Percentiles rank a stretch among this genome's conserved stretches.
These are phyloP conservation scores for Nicotiana attenuata DNA, from an alignment of 257 asterid species.

Conservation along the genomic window DNA sequence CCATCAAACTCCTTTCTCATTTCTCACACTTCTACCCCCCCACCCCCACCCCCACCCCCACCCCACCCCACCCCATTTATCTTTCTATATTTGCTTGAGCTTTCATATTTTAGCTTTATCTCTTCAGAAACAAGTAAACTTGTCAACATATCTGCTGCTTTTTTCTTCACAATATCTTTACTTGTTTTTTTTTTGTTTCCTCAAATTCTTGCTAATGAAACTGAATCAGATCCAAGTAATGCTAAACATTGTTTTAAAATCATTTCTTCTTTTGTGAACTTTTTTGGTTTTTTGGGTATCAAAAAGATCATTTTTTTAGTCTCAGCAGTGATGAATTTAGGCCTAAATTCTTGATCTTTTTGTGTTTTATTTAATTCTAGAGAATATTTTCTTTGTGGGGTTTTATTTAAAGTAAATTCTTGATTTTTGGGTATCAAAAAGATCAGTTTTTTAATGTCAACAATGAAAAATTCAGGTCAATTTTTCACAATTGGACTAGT, in stretches of 20 bases:
- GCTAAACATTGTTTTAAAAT: neutral
- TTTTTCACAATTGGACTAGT: slow-evolving; percentile 72
- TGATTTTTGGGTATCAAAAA: neutral
- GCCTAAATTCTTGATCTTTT: neutral
- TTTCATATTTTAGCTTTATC: neutral
- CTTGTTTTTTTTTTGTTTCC: neutral
- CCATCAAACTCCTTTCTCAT: too few relatives aligned
- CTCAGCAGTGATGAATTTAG: too few relatives aligned
- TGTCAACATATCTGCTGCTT: neutral
- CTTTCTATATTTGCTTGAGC: neutral
- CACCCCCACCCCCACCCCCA: too few relatives aligned
- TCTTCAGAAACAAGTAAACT: neutral
- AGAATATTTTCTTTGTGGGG: neutral
- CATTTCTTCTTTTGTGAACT: neutral
- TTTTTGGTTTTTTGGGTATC: too few relatives aligned
- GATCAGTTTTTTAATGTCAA: slow-evolving; percentile 6
- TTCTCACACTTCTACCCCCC: too few relatives aligned
- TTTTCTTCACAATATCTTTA: neutral
- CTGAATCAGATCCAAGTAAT: slow-evolving; percentile 3
- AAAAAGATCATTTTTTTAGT: too few relatives aligned
- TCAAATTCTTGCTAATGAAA: neutral
- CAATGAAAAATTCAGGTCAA: slow-evolving; percentile 49
- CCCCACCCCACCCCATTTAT: neutral
- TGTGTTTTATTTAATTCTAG: neutral
- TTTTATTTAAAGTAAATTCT: neutral